These are phyloP conservation scores for Bruguiera sexangula DNA, from an alignment of 345 rosid species.

Conservation along the genomic window DNA sequence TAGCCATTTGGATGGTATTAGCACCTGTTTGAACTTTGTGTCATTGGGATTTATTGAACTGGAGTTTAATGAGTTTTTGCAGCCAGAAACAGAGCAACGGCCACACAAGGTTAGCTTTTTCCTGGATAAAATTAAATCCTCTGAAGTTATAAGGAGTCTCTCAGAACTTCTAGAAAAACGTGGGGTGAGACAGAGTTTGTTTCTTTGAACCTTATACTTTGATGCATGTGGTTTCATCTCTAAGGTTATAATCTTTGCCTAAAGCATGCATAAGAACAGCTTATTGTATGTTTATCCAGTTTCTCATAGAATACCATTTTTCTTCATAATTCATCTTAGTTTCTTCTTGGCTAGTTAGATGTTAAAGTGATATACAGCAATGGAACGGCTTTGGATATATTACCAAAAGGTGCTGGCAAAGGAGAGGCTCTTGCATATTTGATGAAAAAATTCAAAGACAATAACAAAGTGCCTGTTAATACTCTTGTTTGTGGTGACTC, in stretches of 20 bases:
- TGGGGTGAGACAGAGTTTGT: conserved; percentile 46
- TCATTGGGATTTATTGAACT: background rate
- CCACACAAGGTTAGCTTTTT: conserved; percentile 88
- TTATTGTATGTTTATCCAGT: background rate
- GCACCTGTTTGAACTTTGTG: background rate
- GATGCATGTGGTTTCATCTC: background rate
- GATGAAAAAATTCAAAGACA: conserved; percentile 62
- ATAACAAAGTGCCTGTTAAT: conserved; percentile 56
- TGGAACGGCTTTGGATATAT: conserved; percentile 80
- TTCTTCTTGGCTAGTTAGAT: conserved; percentile 55
- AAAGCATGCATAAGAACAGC: too few species aligned
- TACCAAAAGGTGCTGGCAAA: conserved; percentile 94
- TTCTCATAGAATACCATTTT: background rate
- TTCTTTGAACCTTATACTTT: background rate
- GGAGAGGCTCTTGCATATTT: conserved; percentile 93
- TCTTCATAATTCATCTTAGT: background rate
- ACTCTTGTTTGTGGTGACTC: conserved; percentile 97
- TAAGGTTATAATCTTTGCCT: too few species aligned
- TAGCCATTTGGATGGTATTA: background rate
- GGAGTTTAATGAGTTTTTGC: conserved; percentile 19
- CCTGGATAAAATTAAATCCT: conserved; percentile 80
- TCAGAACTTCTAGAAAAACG: conserved; percentile 49
- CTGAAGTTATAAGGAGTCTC: conserved; percentile 49
- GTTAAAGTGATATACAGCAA: conserved; percentile 88
- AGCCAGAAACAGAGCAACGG: conserved; percentile 86